phyloP scores from a whole-genome alignment of 2,329 filamentous ascomycete species.

The Hymenotorrendiella dingleyae region DNA sequence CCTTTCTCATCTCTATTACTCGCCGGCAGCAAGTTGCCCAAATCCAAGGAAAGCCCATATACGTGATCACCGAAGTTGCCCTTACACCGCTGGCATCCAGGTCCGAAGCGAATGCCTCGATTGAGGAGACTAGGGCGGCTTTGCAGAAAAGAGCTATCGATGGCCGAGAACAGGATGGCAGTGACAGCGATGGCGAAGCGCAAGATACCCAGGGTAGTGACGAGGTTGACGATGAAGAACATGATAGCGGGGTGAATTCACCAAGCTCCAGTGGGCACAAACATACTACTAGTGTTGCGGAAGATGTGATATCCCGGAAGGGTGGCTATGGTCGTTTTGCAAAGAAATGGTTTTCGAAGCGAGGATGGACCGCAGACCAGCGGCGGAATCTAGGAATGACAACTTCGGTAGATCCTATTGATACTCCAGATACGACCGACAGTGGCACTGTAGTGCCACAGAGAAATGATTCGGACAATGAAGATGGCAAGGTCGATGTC shows the following conservation, averaged over 20 bases:
- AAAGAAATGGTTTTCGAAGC: constrained; percentile 82
- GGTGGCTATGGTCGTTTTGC: constrained; percentile 87
- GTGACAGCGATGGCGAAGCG: constrained; percentile 42
- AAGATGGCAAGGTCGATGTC: constrained; percentile 4
- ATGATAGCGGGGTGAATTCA: constrained; percentile 2
- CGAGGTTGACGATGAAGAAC: constrained; percentile 39
- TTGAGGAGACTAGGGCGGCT: constrained; percentile 53
- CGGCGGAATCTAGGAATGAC: constrained; percentile 66
- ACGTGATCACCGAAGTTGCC: constrained; percentile 81
- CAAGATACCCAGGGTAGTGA: constrained; percentile 31
- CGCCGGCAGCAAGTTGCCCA: constrained; percentile 83
- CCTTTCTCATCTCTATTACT: constrained; percentile 83
- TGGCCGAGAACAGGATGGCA: constrained; percentile 25
- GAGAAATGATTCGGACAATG: not conserved
- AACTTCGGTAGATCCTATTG: constrained; percentile 28
- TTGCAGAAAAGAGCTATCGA: constrained; percentile 34
- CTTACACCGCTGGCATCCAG: constrained; percentile 82
- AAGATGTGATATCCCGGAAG: constrained; percentile 79
- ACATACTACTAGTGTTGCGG: constrained; percentile 60
- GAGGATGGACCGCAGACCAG: constrained; percentile 71
- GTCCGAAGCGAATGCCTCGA: constrained; percentile 65
- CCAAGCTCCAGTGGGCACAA: constrained; percentile 13
- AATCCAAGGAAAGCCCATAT: constrained; percentile 75
- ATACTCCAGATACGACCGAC: constrained; percentile 29
- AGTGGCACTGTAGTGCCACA: not conserved